Evolutionary conservation across 1,139 yeast species (phyloP), one percentile per base, ranked within the genome.

Genomic region (Yamadazyma triangularis): DNA sequence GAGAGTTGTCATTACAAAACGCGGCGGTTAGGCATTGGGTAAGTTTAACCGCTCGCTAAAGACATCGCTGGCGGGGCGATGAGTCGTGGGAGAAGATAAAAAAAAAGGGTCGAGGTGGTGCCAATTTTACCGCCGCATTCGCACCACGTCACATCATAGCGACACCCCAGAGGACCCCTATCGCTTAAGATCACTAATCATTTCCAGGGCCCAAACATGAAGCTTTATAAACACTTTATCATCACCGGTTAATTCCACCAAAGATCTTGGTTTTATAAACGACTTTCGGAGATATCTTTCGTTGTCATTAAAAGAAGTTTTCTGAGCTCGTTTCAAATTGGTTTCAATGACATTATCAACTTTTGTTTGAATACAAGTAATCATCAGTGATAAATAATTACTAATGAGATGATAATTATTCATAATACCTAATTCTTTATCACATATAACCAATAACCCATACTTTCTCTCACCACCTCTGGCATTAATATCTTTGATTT

Each of bases 401-500:
- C 64, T 58, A 1, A 82, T 64, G 24, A 71, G 53, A 32, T 73
- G 71, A 85, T 89, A 84, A 39, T 75, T 68, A 27, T 63, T 57
- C 24, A 81, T 52, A 13, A 83, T 47, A 18, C 60, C 64, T 5
- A 63, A 49, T 41, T 79, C 88, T 27, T 69, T 57, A 43, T 81
- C 87, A 13, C 78, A 62, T 3, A 81, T 65, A 18, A 83, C 75
- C 41, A 83, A 69, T 14, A 83, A 52, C 3, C 86, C 70, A 46
- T 83, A 85, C 35, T 84, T 72, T 34, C 95, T 60, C 45, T 82
- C 91, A 4, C 84, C 78, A 1, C 95, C 95, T 34, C 95, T 66
- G 0, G 95, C 89, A 32, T 77, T 73, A 15, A 67, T 60, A 51
- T 86, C 95, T 23, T 66, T 66, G 10, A 85, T 61, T 47, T 81